These are phyloP conservation scores for Monosporascus sp. DNA, from an alignment of 2,329 filamentous ascomycete species.

Conservation along the genomic window DNA sequence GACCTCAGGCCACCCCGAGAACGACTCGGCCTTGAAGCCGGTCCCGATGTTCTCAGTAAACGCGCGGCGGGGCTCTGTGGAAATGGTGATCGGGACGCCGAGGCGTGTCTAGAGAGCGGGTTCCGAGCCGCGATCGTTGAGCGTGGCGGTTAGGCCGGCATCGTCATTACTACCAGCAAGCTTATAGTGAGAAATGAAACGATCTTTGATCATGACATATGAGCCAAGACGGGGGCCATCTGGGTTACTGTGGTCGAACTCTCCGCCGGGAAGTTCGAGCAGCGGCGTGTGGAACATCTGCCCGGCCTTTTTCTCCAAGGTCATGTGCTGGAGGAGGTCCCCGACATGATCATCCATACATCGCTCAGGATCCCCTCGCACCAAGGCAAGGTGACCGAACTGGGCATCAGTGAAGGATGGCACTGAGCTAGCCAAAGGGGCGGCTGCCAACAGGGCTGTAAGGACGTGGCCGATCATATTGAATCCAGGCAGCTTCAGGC, in stretches of 20 bases:
- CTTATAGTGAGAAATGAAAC: conserved; percentile 41
- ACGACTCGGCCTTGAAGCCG: conserved; percentile 34
- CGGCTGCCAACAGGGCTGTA: too few relatives aligned
- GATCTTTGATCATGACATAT: conserved; percentile 27
- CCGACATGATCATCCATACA: conserved; percentile 40
- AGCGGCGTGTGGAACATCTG: conserved; percentile 40
- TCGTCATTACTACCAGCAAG: conserved; percentile 38
- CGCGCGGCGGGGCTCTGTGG: conserved; percentile 41
- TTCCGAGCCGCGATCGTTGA: conserved; percentile 37
- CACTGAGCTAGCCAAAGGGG: too few relatives aligned
- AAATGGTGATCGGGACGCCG: conserved; percentile 44
- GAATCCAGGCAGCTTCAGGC: too few relatives aligned
- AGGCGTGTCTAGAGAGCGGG: conserved; percentile 38
- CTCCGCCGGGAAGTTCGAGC: conserved; percentile 20
- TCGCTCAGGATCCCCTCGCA: not conserved
- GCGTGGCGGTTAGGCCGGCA: conserved; percentile 29
- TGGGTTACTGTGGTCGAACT: conserved; percentile 9
- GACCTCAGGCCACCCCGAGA: conserved; percentile 48
- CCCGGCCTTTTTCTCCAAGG: conserved; percentile 41
- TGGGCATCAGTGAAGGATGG: too few relatives aligned
- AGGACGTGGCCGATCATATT: too few relatives aligned
- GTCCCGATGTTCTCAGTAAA: conserved; percentile 39
- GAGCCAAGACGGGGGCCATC: conserved; percentile 18
- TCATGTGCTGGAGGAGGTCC: conserved; percentile 41
- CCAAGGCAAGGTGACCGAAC: too few relatives aligned